phyloP scores from a whole-genome alignment of 768 basidiomycete genomes.

The Myochromella boudieri region DNA sequence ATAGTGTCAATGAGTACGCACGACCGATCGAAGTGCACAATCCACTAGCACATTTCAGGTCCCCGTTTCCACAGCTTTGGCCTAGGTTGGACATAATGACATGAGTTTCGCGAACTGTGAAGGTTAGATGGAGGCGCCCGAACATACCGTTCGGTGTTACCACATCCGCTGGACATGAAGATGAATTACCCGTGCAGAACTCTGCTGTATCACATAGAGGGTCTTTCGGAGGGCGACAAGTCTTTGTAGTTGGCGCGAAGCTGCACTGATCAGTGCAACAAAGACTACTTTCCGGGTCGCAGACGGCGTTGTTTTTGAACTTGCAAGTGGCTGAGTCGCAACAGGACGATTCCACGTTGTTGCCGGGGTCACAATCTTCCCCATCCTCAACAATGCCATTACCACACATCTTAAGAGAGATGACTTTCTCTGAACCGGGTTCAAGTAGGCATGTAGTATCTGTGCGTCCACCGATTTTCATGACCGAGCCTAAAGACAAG shows the following conservation, averaged over 20 bases:
- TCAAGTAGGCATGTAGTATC: conserved; percentile 70
- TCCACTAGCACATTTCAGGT: conserved; percentile 75
- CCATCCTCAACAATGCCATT: conserved; percentile 82
- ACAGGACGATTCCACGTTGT: conserved; percentile 58
- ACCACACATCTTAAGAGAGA: conserved; percentile 74
- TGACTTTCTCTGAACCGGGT: conserved; percentile 45
- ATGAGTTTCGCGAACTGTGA: conserved; percentile 1
- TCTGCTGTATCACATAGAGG: conserved; percentile 68
- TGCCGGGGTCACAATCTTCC: conserved; percentile 87
- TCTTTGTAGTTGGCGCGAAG: conserved; percentile 64
- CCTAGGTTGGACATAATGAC: conserved; percentile 36
- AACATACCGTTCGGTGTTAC: conserved; percentile 59
- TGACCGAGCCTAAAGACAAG: conserved; percentile 52
- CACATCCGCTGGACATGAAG: conserved; percentile 68
- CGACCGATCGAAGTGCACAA: conserved; percentile 72
- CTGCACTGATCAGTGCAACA: conserved; percentile 74
- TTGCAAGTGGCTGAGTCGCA: conserved; percentile 78
- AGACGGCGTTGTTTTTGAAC: conserved; percentile 68
- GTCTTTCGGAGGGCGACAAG: conserved; percentile 74
- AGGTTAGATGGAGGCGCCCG: neutral
- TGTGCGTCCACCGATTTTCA: conserved; percentile 48
- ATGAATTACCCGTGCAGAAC: conserved; percentile 73
- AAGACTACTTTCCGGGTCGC: conserved; percentile 72
- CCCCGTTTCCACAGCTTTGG: conserved; percentile 60
- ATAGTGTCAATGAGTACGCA: conserved; percentile 47